Evolutionary conservation across 139 green algal genomes (phyloP).

Genomic region (Picochlorum sp.): DNA sequence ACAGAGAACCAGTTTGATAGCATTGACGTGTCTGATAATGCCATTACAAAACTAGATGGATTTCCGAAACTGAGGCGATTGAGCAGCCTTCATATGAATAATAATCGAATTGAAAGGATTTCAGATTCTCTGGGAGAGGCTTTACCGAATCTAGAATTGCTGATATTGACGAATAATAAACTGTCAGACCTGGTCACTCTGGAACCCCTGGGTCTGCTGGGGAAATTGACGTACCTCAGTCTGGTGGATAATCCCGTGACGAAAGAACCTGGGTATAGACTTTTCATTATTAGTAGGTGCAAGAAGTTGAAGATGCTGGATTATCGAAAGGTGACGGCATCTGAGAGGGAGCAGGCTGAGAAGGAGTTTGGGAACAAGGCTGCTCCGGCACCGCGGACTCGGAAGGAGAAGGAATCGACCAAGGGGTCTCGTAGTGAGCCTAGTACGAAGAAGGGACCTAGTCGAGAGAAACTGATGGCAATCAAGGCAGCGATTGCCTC

Average conservation of each 20-base stretch:
- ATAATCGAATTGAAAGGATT: constrained; percentile 87
- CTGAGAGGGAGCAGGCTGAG: constrained; percentile 66
- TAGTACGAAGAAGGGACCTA: constrained; percentile 39
- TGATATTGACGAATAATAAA: constrained; percentile 91
- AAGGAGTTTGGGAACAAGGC: constrained; percentile 45
- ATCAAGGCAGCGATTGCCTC: constrained; percentile 87
- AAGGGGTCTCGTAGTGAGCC: constrained; percentile 23
- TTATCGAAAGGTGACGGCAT: constrained; percentile 87
- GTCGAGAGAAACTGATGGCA: constrained; percentile 66
- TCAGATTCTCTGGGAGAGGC: constrained; percentile 40
- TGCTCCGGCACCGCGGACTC: constrained; percentile 39
- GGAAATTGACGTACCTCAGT: constrained; percentile 63
- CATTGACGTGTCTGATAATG: constrained; percentile 96
- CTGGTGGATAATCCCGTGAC: constrained; percentile 86
- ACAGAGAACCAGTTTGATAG: constrained; percentile 98
- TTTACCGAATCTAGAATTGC: constrained; percentile 69
- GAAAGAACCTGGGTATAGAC: constrained; percentile 60
- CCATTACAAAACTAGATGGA: constrained; percentile 87
- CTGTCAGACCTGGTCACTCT: constrained; percentile 82
- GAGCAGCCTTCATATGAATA: constrained; percentile 77
- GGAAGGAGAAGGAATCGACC: constrained; percentile 53
- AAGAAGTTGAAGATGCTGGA: constrained; percentile 81
- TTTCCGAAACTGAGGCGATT: constrained; percentile 84
- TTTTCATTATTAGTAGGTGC: constrained; percentile 76
- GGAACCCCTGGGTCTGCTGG: constrained; percentile 65